Percentiles rank a stretch among this genome's conserved stretches.
Evolutionary conservation across 2,329 filamentous ascomycete species (phyloP).

Genomic region (Teratosphaeria gauchensis): DNA sequence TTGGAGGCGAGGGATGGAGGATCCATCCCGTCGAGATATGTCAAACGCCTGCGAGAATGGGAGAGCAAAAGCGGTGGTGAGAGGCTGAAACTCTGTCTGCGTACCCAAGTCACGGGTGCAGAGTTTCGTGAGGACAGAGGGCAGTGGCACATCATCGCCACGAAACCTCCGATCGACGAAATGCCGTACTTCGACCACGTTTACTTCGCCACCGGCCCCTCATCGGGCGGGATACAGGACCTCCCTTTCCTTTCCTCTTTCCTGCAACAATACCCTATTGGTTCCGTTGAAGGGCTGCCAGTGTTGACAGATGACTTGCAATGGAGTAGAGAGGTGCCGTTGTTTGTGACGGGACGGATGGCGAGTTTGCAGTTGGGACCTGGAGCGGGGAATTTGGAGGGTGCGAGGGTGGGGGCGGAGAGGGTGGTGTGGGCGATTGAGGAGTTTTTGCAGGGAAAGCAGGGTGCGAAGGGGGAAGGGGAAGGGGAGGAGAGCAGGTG

Average conservation of each 20-base stretch:
- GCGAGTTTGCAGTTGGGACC: slow-evolving; percentile 61
- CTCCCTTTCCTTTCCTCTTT: slow-evolving; percentile 55
- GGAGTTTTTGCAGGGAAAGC: not conserved
- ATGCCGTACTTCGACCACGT: slow-evolving; percentile 55
- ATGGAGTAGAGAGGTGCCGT: slow-evolving; percentile 63
- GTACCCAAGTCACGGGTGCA: slow-evolving; percentile 47
- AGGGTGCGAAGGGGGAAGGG: not conserved
- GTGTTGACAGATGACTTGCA: slow-evolving; percentile 67
- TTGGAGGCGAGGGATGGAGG: slow-evolving; percentile 60
- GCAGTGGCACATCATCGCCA: too few relatives aligned
- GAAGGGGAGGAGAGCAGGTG: not conserved
- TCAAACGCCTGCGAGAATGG: slow-evolving; percentile 54
- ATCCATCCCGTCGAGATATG: slow-evolving; percentile 61
- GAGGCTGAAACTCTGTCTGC: slow-evolving; percentile 46
- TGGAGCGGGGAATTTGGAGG: slow-evolving; percentile 63
- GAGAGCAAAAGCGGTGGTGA: slow-evolving; percentile 38
- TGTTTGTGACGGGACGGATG: slow-evolving; percentile 61
- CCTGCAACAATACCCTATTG: slow-evolving; percentile 49
- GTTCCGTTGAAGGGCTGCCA: slow-evolving; percentile 56
- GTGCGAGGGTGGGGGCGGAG: slow-evolving; percentile 63
- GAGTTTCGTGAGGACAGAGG: slow-evolving; percentile 45
- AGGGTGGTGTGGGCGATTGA: slow-evolving; percentile 62
- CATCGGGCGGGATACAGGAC: slow-evolving; percentile 50
- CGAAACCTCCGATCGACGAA: too few relatives aligned
- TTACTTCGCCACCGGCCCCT: slow-evolving; percentile 68